These are phyloP conservation scores for Colletotrichum somersetense DNA, from an alignment of 2,329 filamentous ascomycete genomes.

Conservation along the genomic window DNA sequence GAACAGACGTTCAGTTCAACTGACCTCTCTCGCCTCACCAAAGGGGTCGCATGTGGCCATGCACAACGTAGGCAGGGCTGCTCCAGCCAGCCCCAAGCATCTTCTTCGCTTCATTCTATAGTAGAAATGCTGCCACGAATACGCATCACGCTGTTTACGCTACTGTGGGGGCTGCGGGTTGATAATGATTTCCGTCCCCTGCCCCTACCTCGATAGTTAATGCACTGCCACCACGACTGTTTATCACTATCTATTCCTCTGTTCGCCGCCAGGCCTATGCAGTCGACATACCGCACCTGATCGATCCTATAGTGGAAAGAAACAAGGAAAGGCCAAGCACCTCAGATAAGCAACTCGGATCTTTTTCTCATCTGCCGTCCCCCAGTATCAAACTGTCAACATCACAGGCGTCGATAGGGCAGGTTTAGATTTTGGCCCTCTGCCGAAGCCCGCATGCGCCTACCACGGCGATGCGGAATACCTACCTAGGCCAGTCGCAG, in stretches of 20 bases:
- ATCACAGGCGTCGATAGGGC: background rate
- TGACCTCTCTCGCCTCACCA: background rate
- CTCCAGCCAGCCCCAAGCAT: background rate
- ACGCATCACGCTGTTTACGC: background rate
- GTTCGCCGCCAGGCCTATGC: slow-evolving; percentile 20
- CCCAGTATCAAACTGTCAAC: background rate
- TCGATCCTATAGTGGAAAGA: background rate
- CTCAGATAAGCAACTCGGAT: background rate
- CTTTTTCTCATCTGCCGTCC: slow-evolving; percentile 8
- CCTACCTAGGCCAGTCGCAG: background rate
- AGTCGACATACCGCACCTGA: slow-evolving; percentile 7
- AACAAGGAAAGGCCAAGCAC: background rate
- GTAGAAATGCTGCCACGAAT: slow-evolving; percentile 15
- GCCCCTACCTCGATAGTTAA: slow-evolving; percentile 29
- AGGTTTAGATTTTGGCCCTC: slow-evolving; percentile 13
- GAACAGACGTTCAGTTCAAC: background rate
- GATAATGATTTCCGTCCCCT: slow-evolving; percentile 33
- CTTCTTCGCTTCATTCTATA: slow-evolving; percentile 1
- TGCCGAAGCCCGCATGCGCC: slow-evolving; percentile 5
- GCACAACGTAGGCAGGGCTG: slow-evolving; percentile 11
- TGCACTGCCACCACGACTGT: slow-evolving; percentile 37
- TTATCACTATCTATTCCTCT: background rate
- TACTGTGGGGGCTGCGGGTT: background rate
- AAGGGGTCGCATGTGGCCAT: slow-evolving; percentile 25
- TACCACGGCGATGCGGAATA: background rate